Evolutionary conservation across 768 basidiomycete genomes (phyloP).

Genomic region (Hypholoma fasciculare): DNA sequence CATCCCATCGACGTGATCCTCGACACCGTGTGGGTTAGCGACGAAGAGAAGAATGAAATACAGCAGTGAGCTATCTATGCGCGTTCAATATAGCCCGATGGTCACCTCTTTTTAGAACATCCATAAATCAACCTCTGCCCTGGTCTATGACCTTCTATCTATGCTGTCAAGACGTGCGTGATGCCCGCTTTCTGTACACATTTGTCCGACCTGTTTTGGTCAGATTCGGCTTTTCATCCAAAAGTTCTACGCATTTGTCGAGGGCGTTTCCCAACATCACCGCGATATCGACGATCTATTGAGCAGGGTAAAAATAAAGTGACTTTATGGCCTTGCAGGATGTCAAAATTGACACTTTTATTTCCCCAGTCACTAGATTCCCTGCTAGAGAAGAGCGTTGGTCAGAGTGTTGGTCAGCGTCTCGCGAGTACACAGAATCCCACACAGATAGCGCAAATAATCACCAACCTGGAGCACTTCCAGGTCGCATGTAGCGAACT

Average conservation of each 20-base stretch:
- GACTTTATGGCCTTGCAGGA: not conserved
- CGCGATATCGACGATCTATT: conserved; percentile 90
- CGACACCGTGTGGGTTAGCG: conserved; percentile 80
- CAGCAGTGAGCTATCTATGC: conserved; percentile 41
- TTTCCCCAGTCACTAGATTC: conserved; percentile 75
- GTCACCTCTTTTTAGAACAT: conserved; percentile 39
- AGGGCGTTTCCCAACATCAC: conserved; percentile 91
- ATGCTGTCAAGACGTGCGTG: conserved; percentile 84
- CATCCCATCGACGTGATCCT: conserved; percentile 73
- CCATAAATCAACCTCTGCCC: conserved; percentile 73
- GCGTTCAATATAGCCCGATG: not conserved
- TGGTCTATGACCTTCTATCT: conserved; percentile 96
- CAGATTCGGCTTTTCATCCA: conserved; percentile 89
- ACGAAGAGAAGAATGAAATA: conserved; percentile 63
- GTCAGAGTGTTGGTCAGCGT: conserved; percentile 73
- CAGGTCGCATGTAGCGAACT: conserved; percentile 82
- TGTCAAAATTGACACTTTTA: conserved; percentile 3
- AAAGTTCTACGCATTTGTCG: conserved; percentile 95
- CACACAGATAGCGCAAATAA: conserved; percentile 90
- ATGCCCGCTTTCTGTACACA: not conserved
- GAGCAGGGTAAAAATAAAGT: conserved; percentile 60
- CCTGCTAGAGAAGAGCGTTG: conserved; percentile 75
- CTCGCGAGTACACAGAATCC: conserved; percentile 75
- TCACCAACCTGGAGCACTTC: conserved; percentile 92
- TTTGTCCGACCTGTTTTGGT: not conserved